These are phyloP conservation scores for Scutellaria minor DNA, from an alignment of 257 asterid species.

Conservation along the genomic window DNA sequence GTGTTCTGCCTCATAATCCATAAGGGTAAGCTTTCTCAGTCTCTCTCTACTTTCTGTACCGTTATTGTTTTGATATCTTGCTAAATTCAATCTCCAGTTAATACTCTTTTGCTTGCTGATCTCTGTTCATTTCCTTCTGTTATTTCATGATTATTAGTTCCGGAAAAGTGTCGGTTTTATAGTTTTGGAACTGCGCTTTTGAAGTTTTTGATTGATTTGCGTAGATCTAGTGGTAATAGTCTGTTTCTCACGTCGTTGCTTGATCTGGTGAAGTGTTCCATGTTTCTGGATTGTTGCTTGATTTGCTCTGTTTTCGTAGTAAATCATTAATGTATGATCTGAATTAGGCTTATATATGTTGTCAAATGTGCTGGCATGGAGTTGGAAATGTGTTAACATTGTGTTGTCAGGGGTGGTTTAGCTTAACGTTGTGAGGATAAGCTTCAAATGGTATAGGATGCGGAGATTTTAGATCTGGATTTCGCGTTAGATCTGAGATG, in stretches of 20 bases:
- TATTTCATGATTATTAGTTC: not conserved
- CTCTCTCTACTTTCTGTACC: slow-evolving; percentile 27
- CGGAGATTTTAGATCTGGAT: slow-evolving; percentile 46
- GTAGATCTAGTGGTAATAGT: slow-evolving; percentile 46
- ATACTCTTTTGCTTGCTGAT: slow-evolving; percentile 4
- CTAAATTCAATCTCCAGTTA: not conserved
- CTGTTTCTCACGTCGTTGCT: slow-evolving; percentile 10
- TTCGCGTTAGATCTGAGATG: slow-evolving; percentile 46
- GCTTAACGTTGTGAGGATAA: slow-evolving; percentile 5
- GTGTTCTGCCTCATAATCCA: slow-evolving; percentile 25
- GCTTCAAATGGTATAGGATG: not conserved
- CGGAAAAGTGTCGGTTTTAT: slow-evolving; percentile 13
- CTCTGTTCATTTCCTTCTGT: not conserved
- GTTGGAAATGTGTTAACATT: not conserved
- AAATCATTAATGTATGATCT: not conserved
- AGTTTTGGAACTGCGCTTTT: not conserved
- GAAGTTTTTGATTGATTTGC: slow-evolving; percentile 16
- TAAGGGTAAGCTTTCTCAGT: slow-evolving; percentile 47
- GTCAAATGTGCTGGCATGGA: slow-evolving; percentile 35
- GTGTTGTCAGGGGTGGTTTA: slow-evolving; percentile 19
- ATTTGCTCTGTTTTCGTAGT: not conserved
- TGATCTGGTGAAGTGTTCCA: slow-evolving; percentile 24
- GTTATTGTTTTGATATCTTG: slow-evolving; percentile 4
- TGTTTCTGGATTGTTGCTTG: not conserved
- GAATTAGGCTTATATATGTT: not conserved